Percentiles rank a stretch among this genome's conserved stretches.
phyloP scores from a whole-genome alignment of 75 land plant genomes.

The Pinus taeda region DNA sequence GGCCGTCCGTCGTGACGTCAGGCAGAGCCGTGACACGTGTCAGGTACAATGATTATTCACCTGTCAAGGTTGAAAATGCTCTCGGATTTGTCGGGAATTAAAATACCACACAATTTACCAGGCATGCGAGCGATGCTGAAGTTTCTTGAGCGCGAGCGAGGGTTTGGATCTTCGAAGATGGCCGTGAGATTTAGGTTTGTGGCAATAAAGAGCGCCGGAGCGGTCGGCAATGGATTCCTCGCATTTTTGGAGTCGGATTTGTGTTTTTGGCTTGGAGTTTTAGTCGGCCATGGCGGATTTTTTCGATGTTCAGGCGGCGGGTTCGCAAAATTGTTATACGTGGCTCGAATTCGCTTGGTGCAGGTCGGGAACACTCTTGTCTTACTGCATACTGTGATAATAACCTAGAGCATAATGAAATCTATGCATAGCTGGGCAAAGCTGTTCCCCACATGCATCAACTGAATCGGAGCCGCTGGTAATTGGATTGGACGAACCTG shows the following conservation, averaged over 20 bases:
- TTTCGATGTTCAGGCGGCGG: too few species aligned
- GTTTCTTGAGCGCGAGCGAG: neutral
- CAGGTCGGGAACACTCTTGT: constrained; percentile 7
- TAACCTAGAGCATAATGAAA: neutral
- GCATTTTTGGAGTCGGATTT: neutral
- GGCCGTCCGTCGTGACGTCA: neutral
- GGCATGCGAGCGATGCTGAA: neutral
- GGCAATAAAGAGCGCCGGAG: neutral
- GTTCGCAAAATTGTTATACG: neutral
- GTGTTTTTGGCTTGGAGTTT: too few species aligned
- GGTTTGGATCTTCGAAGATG: neutral
- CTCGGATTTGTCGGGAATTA: neutral
- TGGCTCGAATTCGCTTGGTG: constrained; percentile 15
- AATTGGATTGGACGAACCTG: neutral
- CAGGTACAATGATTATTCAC: neutral
- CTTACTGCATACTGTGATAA: too few species aligned
- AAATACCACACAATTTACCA: neutral
- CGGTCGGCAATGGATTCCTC: neutral
- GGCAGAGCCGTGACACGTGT: neutral
- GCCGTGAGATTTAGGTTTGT: too few species aligned
- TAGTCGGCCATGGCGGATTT: too few species aligned
- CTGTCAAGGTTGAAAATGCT: neutral
- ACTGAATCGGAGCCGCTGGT: constrained; percentile 8
- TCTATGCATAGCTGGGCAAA: neutral
- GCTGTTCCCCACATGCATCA: constrained; percentile 10